phyloP scores from a whole-genome alignment of 768 basidiomycete genomes.

The Boletus rubescentipes region DNA sequence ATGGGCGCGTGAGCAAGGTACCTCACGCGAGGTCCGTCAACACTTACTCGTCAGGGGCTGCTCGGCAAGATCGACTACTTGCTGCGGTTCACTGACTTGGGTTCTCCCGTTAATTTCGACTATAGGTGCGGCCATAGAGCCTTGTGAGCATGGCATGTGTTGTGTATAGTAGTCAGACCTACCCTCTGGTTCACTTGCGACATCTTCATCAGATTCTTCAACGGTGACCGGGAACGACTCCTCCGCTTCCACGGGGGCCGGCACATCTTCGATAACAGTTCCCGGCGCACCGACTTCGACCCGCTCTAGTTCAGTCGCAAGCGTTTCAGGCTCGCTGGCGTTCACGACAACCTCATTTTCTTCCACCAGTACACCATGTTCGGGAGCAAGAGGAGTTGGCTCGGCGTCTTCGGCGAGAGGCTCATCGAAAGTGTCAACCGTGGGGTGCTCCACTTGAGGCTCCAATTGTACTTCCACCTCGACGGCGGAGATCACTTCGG shows the following conservation, averaged over 20 bases:
- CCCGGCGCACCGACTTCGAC: neutral
- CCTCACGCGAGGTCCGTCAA: neutral
- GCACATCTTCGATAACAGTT: neutral
- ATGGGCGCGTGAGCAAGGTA: neutral
- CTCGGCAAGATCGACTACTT: neutral
- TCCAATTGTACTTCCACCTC: neutral
- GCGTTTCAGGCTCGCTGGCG: neutral
- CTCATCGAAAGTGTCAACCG: neutral
- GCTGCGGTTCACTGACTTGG: neutral
- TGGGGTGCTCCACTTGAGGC: neutral
- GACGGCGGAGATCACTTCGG: neutral
- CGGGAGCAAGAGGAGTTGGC: neutral
- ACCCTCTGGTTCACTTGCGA: neutral
- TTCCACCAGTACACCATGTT: neutral
- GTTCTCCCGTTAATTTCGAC: neutral
- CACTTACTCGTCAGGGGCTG: conserved; percentile 11
- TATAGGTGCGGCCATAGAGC: neutral
- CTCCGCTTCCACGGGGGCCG: neutral
- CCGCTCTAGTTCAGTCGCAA: neutral
- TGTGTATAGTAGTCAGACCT: neutral
- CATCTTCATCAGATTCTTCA: neutral
- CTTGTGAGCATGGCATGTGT: neutral
- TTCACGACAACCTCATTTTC: neutral
- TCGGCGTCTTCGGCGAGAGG: neutral
- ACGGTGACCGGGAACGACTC: neutral